Evolutionary conservation across 257 asterid species (phyloP), one percentile per base, ranked within the genome.

Genomic region (Jacaranda copaia): DNA sequence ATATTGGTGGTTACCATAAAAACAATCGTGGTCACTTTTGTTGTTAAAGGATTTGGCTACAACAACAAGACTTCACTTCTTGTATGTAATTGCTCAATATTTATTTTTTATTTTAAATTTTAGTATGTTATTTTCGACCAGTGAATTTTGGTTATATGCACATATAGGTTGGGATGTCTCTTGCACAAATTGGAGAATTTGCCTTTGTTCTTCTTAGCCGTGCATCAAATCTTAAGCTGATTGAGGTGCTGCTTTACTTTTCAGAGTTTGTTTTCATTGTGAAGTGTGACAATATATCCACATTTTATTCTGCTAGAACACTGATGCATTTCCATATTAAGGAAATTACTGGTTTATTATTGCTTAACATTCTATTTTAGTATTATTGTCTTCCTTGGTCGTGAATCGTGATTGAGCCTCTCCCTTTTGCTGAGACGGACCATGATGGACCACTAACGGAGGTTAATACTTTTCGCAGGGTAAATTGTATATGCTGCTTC

Each of bases 171-270:
- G 97, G 94, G 61, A 89, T 92, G 95, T 92, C 97, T 61, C 88
- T 92, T 77, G 96, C 97, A 16, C 97, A 92, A 83, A 92, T 92
- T 79, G 97, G 97, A 77, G 96, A 92, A 84, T 92, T 92, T 79
- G 96, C 96, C 56, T 92, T 92, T 79, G 96, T 92, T 73, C 96
- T 90, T 83, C 92, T 90, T 77, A 86, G 97, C 67, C 96, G 90
- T 3, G 93, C 97, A 5, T 90, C 96, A 82, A 87, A 90, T 75
- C 90, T 84, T 82, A 92, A 90, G 89, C 88, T 90, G 65, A 86
- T 92, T 58, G 93, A 90, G 97, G 96, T 90, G 62, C 65, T 59
- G 68, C 45, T 62, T 74, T 74, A 16, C 52, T 69, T 72, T 69
- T 72, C 63, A 59, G 32, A 20, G 6, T 73, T 9, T 35, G 69